Evolutionary conservation across 2,329 filamentous ascomycete genomes (phyloP), one percentile per base, ranked within the genome.

Genomic region (Aspergillus sp.): DNA sequence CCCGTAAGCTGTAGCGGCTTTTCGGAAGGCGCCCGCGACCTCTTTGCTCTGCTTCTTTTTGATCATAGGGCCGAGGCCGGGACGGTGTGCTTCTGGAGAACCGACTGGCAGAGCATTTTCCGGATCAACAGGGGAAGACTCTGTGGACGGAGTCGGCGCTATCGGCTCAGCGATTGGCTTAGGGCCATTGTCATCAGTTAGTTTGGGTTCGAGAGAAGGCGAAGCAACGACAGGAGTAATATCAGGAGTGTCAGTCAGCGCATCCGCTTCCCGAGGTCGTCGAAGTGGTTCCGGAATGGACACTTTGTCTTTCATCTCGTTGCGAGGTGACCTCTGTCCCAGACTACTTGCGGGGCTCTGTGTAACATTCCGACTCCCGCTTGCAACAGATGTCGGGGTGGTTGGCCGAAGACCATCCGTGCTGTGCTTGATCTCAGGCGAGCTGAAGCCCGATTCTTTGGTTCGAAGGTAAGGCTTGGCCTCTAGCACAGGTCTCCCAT

Each of bases 61-160:
- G 58, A 96, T 85, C 90, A 95, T 95, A 2, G 89, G 88, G 0
- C 88, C 88, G 5, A 94, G 76, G 1, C 88, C 89, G 12, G 88
- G 88, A n/a, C 87, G 74, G 54, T 76, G 73, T 29, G 68, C 65
- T 40, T 77, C 75, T 29, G 78, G 77, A 9, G 54, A 42, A 43
- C 49, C 51, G n/a, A 35, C 41, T 3, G 54, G 49, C 8, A 54
- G 35, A 33, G 49, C 42, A 12, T 26, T 45, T 29, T 54, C 52
- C 29, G 46, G 27, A 29, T 54, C 52, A 29, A 27, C 47, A 12
- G 51, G 36, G 10, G 48, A 49, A 27, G 41, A 9, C 27, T 45
- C 46, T 34, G 49, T 48, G 8, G 44, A 28, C 9, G 47, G 28
- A 48, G 42, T 28, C 10, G 35, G 28, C 42, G 43, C n/a, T 41